Percentiles rank a stretch among this genome's conserved stretches.
phyloP scores from a whole-genome alignment of 129 eudicot species.

The Artemisia argyi region DNA sequence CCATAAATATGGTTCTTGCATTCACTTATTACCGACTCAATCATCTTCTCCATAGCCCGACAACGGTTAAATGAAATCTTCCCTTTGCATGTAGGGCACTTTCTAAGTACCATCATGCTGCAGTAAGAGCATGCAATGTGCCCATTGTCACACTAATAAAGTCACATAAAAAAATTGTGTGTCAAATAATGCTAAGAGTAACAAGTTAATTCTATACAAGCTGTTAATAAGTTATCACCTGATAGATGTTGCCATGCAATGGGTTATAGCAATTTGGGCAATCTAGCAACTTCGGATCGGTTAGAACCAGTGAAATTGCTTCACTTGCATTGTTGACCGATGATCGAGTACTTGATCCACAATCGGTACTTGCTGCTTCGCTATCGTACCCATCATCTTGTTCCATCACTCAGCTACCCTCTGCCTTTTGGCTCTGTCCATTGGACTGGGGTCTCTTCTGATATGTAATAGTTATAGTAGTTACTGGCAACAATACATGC shows the following conservation, averaged over 20 bases:
- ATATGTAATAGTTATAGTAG: too few relatives aligned
- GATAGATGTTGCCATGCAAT: not conserved
- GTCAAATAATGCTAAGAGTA: not conserved
- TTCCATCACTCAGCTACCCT: too few relatives aligned
- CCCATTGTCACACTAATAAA: slow-evolving; percentile 64
- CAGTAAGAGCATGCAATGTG: slow-evolving; percentile 54
- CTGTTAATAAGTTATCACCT: not conserved
- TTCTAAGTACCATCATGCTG: slow-evolving; percentile 36
- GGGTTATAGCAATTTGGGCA: not conserved
- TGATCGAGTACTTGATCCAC: too few relatives aligned
- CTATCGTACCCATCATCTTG: too few relatives aligned
- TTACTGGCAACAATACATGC: too few relatives aligned
- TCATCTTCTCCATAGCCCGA: slow-evolving; percentile 64
- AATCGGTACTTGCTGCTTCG: too few relatives aligned
- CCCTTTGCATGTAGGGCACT: slow-evolving; percentile 51
- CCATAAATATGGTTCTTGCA: too few relatives aligned
- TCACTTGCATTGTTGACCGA: not conserved
- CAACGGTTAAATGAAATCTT: slow-evolving; percentile 57
- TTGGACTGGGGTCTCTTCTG: too few relatives aligned
- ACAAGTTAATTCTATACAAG: not conserved
- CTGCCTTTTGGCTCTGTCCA: too few relatives aligned
- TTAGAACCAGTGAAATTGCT: not conserved
- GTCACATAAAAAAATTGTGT: not conserved
- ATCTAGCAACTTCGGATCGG: not conserved
- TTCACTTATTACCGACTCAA: slow-evolving; percentile 43